These are phyloP conservation scores for Bauhinia variegata DNA, from an alignment of 306 rosid genomes.

Conservation along the genomic window DNA sequence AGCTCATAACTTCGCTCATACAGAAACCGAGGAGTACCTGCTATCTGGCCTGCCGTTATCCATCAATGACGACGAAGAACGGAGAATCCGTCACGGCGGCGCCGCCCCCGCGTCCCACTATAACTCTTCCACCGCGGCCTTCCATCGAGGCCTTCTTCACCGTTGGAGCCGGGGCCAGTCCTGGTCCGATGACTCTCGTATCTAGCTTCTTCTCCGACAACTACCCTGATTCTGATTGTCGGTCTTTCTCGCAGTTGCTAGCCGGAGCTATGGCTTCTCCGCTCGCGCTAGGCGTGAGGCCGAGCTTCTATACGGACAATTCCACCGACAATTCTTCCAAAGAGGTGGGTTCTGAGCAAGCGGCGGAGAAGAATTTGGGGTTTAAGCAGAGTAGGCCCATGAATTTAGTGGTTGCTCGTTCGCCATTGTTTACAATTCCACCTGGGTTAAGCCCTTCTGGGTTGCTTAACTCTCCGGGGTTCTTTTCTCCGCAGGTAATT, in stretches of 20 bases:
- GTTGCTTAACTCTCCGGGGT: slow-evolving; percentile 87
- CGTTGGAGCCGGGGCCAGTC: slow-evolving; percentile 70
- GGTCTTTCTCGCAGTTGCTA: slow-evolving; percentile 92
- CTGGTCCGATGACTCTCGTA: slow-evolving; percentile 97
- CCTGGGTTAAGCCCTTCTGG: slow-evolving; percentile 93
- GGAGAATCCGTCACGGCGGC: slow-evolving; percentile 51
- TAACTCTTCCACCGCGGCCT: slow-evolving; percentile 87
- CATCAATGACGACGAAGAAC: slow-evolving; percentile 53
- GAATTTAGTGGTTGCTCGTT: slow-evolving; percentile 75
- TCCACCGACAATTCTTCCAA: slow-evolving; percentile 41
- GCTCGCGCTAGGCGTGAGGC: slow-evolving; percentile 46
- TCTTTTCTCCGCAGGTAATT: slow-evolving; percentile 87
- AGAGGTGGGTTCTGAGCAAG: slow-evolving; percentile 41
- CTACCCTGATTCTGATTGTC: slow-evolving; percentile 53
- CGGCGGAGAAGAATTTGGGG: slow-evolving; percentile 50
- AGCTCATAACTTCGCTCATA: background rate
- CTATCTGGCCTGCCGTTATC: background rate
- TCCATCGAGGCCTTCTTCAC: slow-evolving; percentile 75
- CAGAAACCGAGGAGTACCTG: background rate
- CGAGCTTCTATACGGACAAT: slow-evolving; percentile 30
- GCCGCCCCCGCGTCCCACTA: slow-evolving; percentile 59
- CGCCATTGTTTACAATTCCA: slow-evolving; percentile 78
- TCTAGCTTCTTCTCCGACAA: slow-evolving; percentile 76
- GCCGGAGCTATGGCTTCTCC: slow-evolving; percentile 99
- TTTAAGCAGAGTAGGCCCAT: slow-evolving; percentile 83